A percentile compares a stretch with the other conserved stretches of the same genome.
Evolutionary conservation across 192 early-diverging fungal genomes (phyloP).

Genomic region (Chytriomyces sp.): DNA sequence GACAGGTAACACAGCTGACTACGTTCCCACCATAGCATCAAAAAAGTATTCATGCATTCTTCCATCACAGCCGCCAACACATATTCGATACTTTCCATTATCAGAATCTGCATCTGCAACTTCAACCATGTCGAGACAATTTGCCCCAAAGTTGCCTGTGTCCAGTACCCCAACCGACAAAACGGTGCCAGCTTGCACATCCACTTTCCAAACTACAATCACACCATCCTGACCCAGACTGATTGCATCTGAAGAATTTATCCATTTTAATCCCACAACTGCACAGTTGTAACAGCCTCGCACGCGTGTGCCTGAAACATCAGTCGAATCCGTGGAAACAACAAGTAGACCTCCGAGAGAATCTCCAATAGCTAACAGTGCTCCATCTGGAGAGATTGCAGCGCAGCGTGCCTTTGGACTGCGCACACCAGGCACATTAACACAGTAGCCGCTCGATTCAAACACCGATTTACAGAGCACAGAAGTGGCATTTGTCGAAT

Average conservation of each 20-base stretch:
- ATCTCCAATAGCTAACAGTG: slow-evolving; percentile 12
- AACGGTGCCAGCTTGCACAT: neutral
- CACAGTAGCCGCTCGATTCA: neutral
- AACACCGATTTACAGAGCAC: neutral
- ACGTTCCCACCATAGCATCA: neutral
- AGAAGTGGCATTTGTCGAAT: neutral
- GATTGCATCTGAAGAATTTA: neutral
- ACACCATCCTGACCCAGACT: neutral
- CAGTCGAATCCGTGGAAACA: neutral
- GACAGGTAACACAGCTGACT: neutral
- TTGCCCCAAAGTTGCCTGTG: neutral
- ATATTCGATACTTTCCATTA: slow-evolving; percentile 1
- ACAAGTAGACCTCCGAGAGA: slow-evolving; percentile 5
- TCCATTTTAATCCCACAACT: slow-evolving; percentile 18
- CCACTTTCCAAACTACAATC: slow-evolving; percentile 9
- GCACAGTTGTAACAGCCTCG: neutral
- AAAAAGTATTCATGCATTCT: slow-evolving; percentile 9
- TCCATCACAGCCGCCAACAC: slow-evolving; percentile 13
- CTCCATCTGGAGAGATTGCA: neutral
- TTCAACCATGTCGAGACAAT: slow-evolving; percentile 14
- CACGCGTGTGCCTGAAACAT: neutral
- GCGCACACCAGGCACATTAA: slow-evolving; percentile 14
- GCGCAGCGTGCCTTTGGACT: neutral
- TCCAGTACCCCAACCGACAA: neutral
- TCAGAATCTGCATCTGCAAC: neutral